These are phyloP conservation scores for Magnaporthiopsis rhizophila DNA, from an alignment of 2,329 filamentous ascomycete genomes.

Conservation along the genomic window DNA sequence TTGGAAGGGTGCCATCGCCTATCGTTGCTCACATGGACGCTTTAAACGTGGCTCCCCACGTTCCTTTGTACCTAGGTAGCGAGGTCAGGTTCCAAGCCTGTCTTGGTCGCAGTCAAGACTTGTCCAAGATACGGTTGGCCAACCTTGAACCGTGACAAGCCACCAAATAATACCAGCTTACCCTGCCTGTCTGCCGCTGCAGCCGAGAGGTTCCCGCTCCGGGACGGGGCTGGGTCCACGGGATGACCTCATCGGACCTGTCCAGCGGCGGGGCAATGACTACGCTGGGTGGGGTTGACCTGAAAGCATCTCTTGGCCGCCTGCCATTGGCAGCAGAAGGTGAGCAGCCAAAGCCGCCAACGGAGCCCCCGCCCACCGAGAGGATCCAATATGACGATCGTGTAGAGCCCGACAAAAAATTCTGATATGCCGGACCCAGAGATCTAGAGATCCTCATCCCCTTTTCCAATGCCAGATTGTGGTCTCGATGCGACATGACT, in stretches of 20 bases:
- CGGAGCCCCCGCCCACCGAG: neutral
- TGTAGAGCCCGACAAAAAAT: neutral
- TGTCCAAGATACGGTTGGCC: neutral
- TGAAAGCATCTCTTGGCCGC: neutral
- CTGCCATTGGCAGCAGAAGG: neutral
- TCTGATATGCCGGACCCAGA: neutral
- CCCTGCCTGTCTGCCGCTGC: neutral
- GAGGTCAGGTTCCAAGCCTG: too few relatives aligned
- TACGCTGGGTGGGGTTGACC: neutral
- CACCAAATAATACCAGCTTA: neutral
- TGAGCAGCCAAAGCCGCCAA: neutral
- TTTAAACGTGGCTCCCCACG: too few relatives aligned
- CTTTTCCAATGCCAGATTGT: neutral
- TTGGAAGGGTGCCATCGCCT: neutral
- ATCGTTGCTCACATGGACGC: too few relatives aligned
- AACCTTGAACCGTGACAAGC: neutral
- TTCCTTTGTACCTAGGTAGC: too few relatives aligned
- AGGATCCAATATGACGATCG: neutral
- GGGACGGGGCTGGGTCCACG: neutral
- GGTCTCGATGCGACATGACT: neutral
- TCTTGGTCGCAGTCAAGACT: neutral
- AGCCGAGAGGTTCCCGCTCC: neutral
- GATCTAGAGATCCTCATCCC: neutral
- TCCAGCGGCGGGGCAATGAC: neutral
- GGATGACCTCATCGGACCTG: conserved; percentile 7